These are phyloP conservation scores for Trichothecium roseum DNA, from an alignment of 2,329 filamentous ascomycete genomes.

Conservation along the genomic window DNA sequence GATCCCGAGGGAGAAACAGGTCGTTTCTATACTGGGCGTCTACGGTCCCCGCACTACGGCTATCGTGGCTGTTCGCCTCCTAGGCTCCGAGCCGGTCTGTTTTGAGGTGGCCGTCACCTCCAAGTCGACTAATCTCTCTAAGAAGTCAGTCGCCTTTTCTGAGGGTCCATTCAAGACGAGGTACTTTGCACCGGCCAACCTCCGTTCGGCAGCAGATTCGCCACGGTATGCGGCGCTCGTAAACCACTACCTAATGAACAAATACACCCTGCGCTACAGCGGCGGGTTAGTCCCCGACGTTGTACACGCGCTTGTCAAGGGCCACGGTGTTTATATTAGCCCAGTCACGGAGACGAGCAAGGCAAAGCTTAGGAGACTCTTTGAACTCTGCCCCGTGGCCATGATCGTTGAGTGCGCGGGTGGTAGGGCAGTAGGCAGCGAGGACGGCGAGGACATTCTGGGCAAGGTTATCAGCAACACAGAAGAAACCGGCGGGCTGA, in stretches of 20 bases:
- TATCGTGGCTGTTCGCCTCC: conserved; percentile 40
- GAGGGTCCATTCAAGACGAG: conserved; percentile 32
- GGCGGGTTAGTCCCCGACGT: conserved; percentile 53
- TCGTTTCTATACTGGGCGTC: conserved; percentile 41
- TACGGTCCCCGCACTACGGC: conserved; percentile 46
- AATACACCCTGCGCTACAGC: conserved; percentile 50
- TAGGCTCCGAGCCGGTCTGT: conserved; percentile 26
- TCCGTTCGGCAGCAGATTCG: conserved; percentile 44
- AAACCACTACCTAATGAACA: conserved; percentile 34
- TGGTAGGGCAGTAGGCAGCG: conserved; percentile 42
- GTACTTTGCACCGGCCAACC: conserved; percentile 54
- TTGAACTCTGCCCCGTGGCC: conserved; percentile 50
- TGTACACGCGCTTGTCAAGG: conserved; percentile 48
- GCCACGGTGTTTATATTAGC: conserved; percentile 50
- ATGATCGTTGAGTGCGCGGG: conserved; percentile 50
- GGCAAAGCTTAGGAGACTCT: conserved; percentile 48
- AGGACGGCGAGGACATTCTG: conserved; percentile 29
- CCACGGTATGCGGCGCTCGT: conserved; percentile 38
- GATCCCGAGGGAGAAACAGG: conserved; percentile 26
- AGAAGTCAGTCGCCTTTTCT: conserved; percentile 28
- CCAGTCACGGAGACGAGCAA: conserved; percentile 40
- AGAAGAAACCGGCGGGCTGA: conserved; percentile 38
- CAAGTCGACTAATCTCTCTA: conserved; percentile 6
- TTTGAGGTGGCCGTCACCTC: conserved; percentile 39
- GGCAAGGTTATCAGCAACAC: conserved; percentile 24